These are phyloP conservation scores for Bipolaris bicolor DNA, from an alignment of 2,329 filamentous ascomycete genomes.

Conservation along the genomic window DNA sequence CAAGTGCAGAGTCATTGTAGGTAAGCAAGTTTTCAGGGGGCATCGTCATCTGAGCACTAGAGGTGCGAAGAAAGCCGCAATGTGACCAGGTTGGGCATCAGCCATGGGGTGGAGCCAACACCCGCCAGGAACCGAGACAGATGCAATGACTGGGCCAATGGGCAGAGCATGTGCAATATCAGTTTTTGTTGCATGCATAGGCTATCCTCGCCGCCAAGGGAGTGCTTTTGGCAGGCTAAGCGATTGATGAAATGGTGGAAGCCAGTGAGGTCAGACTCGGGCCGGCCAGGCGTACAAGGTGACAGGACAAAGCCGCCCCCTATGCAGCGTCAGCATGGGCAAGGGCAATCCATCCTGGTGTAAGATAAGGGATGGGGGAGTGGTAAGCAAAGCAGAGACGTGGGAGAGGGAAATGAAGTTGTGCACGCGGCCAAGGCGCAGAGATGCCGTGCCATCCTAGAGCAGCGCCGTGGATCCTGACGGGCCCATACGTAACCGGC, in stretches of 20 bases:
- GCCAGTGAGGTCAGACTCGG: neutral
- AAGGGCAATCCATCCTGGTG: too few species aligned
- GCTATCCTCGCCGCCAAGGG: slow-evolving; percentile 11
- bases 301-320: neutral
- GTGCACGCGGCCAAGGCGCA: slow-evolving; percentile 17
- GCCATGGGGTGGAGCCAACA: neutral
- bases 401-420: neutral
- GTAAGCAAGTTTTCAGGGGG: neutral
- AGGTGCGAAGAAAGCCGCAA: neutral
- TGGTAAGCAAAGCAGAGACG: neutral
- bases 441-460: slow-evolving; percentile 23
- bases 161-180: slow-evolving; percentile 7
- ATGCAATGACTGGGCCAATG: slow-evolving; percentile 6
- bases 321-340: too few species aligned
- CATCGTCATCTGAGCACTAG: neutral
- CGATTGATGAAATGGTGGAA: neutral
- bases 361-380: too few species aligned
- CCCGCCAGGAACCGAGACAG: neutral
- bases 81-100: neutral
- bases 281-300: neutral
- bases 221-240: slow-evolving; percentile 7
- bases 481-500: slow-evolving; percentile 5
- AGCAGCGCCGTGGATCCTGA: slow-evolving; percentile 4
- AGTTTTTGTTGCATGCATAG: slow-evolving; percentile 3
- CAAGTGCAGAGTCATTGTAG: neutral